These are phyloP conservation scores for Coix lacrymajobi DNA, from an alignment of 176 grass and related monocot species.

Conservation along the genomic window DNA sequence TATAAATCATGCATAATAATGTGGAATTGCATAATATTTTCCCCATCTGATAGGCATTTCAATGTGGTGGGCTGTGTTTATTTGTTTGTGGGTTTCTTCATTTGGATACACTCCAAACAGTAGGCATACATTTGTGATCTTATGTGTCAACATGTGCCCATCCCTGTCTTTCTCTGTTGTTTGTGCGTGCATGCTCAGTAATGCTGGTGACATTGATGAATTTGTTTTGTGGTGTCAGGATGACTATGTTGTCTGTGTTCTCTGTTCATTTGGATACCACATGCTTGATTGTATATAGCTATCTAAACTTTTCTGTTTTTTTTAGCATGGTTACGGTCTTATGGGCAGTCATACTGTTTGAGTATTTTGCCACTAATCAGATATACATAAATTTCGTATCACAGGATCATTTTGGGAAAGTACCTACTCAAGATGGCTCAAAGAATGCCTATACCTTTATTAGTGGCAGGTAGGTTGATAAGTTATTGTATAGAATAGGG, in stretches of 20 bases:
- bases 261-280: background rate
- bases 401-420: conserved; percentile 86
- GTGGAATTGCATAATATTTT: background rate
- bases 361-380: conserved; percentile 26
- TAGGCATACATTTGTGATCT: conserved; percentile 8
- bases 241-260: background rate
- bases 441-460: conserved; percentile 79
- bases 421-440: conserved; percentile 86
- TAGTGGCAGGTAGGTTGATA: conserved; percentile 74
- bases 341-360: background rate
- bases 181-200: background rate
- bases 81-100: background rate
- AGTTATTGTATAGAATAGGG: conserved; percentile 16
- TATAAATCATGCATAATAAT: background rate
- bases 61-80: background rate
- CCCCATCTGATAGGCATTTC: conserved; percentile 9
- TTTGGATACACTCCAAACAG: conserved; percentile 1
- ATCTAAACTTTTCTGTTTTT: conserved; percentile 1
- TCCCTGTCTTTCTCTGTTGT: background rate
- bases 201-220: conserved; percentile 13
- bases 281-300: conserved; percentile 22
- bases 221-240: conserved; percentile 4
- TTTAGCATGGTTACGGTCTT: conserved; percentile 6
- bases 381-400: conserved; percentile 55
- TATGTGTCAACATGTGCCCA: background rate